phyloP scores from a whole-genome alignment of 1,284 basidiomycete genomes.

The Somion occarium region DNA sequence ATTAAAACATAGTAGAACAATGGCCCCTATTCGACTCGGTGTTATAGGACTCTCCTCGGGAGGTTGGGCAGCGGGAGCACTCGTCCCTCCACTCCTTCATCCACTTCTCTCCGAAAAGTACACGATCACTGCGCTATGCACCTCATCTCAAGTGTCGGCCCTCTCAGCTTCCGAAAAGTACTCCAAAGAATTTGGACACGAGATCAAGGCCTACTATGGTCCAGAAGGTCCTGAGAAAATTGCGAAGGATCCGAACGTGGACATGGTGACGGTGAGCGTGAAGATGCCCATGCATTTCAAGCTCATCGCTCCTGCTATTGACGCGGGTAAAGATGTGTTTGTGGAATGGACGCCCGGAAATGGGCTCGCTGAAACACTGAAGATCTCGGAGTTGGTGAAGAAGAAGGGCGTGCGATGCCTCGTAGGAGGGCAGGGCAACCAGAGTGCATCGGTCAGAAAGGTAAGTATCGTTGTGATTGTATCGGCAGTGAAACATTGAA shows the following conservation, averaged over 20 bases:
- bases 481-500: background rate
- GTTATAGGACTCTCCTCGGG: slow-evolving; percentile 29
- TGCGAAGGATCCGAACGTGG: slow-evolving; percentile 27
- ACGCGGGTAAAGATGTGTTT: slow-evolving; percentile 32
- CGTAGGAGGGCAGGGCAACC: slow-evolving; percentile 29
- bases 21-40: slow-evolving; percentile 24
- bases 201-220: slow-evolving; percentile 27
- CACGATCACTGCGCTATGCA: slow-evolving; percentile 24
- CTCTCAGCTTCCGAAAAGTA: slow-evolving; percentile 22
- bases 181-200: slow-evolving; percentile 12
- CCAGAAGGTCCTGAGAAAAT: slow-evolving; percentile 18
- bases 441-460: slow-evolving; percentile 22
- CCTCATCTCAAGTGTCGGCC: slow-evolving; percentile 24
- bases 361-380: slow-evolving; percentile 19
- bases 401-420: slow-evolving; percentile 26
- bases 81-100: slow-evolving; percentile 21
- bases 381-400: slow-evolving; percentile 27
- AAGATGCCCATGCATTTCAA: slow-evolving; percentile 24
- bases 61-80: slow-evolving; percentile 26
- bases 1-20: no score
- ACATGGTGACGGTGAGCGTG: slow-evolving; percentile 31
- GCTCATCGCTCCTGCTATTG: slow-evolving; percentile 24
- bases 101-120: slow-evolving; percentile 15
- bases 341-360: slow-evolving; percentile 35
- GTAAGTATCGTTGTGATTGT: slow-evolving; percentile 12